These are phyloP conservation scores for Paecilomyces dactylethromorphus DNA, from an alignment of 2,329 filamentous ascomycete species.

Conservation along the genomic window DNA sequence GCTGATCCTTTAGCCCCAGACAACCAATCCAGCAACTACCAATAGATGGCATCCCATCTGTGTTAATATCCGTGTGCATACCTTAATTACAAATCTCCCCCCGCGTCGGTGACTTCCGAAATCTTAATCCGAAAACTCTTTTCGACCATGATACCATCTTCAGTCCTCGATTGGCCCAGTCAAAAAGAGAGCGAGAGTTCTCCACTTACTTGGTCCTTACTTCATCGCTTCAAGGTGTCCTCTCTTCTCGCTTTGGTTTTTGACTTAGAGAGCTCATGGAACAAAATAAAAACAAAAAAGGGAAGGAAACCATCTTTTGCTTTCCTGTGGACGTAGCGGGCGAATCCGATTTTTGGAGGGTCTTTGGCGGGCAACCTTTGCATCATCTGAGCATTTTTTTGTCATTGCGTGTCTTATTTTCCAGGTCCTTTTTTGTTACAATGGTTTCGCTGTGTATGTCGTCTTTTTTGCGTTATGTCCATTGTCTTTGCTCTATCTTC, in stretches of 20 bases:
- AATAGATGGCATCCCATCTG: conserved; percentile 9
- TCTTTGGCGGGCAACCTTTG: background rate
- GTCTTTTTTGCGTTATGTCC: background rate
- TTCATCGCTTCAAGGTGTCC: background rate
- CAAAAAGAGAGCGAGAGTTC: conserved; percentile 1
- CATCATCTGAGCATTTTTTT: background rate
- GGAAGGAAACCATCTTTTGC: background rate
- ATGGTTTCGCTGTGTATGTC: background rate
- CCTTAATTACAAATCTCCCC: conserved; percentile 1
- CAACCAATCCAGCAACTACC: conserved; percentile 21
- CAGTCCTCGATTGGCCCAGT: background rate
- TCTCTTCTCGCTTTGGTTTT: background rate
- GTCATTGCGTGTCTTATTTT: background rate
- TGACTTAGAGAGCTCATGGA: background rate
- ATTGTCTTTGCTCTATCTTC: background rate
- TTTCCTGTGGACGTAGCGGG: background rate
- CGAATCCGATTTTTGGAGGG: background rate
- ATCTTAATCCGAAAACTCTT: conserved; percentile 2
- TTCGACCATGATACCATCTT: conserved; percentile 3
- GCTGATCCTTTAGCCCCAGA: conserved; percentile 20
- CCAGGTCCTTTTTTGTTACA: background rate
- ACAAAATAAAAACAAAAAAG: background rate
- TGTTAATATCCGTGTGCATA: conserved; percentile 4
- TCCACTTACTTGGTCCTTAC: background rate
- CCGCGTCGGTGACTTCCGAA: conserved; percentile 4